These are phyloP conservation scores for Scutellaria galericulata DNA, from an alignment of 257 asterid species.

Conservation along the genomic window DNA sequence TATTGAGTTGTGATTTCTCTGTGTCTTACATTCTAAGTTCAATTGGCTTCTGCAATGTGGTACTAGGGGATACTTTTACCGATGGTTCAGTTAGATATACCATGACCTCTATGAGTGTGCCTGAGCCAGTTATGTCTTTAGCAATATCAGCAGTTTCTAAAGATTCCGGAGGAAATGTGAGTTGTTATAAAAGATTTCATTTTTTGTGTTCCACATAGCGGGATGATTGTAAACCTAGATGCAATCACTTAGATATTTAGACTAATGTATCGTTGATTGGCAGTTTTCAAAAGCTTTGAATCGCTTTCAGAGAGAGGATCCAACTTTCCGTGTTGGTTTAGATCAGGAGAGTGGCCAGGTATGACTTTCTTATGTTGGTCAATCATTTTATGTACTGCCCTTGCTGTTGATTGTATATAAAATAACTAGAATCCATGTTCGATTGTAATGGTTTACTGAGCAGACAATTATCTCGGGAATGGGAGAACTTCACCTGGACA, in stretches of 20 bases:
- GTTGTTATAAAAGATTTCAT: conserved; percentile 33
- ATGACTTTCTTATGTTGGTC: conserved; percentile 30
- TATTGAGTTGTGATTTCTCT: background rate
- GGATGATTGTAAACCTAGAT: conserved; percentile 12
- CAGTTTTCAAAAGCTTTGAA: conserved; percentile 99
- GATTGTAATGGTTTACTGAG: conserved; percentile 44
- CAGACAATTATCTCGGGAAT: conserved; percentile 99
- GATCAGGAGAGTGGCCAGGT: conserved; percentile 98
- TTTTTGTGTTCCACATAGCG: conserved; percentile 25
- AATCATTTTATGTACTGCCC: conserved; percentile 9
- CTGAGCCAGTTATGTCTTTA: conserved; percentile 99
- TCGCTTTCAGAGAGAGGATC: conserved; percentile 97
- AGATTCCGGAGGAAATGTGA: conserved; percentile 96
- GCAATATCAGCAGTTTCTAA: conserved; percentile 94
- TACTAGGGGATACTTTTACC: conserved; percentile 95
- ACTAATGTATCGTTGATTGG: conserved; percentile 34
- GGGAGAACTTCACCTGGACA: conserved; percentile 98
- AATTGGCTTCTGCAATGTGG: conserved; percentile 34
- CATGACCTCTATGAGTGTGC: conserved; percentile 99
- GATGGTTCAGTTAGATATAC: conserved; percentile 95
- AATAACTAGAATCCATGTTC: conserved; percentile 23
- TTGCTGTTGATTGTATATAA: conserved; percentile 18
- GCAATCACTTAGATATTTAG: conserved; percentile 24
- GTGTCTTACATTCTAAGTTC: conserved; percentile 6
- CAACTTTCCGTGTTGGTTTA: conserved; percentile 96